Base-by-base conservation (phyloP, 352 stramenopile genomes). In the Phytophthora sansomeana region DNA sequence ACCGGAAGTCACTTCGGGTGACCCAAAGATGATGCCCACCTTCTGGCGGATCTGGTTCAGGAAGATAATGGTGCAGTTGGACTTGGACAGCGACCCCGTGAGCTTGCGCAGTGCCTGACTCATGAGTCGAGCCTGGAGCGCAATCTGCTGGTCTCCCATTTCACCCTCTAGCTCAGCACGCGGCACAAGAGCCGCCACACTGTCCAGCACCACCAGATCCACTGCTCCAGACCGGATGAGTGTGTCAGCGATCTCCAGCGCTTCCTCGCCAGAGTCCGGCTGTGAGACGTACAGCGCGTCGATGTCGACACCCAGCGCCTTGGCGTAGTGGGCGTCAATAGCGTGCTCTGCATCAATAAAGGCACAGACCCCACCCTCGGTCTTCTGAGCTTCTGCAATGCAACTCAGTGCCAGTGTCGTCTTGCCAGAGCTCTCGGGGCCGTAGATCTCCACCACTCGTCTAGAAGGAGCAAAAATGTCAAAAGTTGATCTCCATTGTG, bases 291-390 rank as follows among this genome's bases (percentile, higher is more conserved):
- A 97, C 2, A 99, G 72, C 26, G 97, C 85, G 54, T 99, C 88
- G 38, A 99, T 97, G 69, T 99, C 91, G 0, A 99, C 97, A 24
- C 98, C 89, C 26, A 96, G 59, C 8, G 83, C 80, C 58, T 90
- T 89, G 35, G 97, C 97, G 71, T 99, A 99, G 21, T 95, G 74
- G 13, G 96, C 95, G 74, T 99, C 97, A 43, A 99, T 91, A 4
- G 97, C 97, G 77, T 99, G 97, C 80, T 99, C 97, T 13, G 96
- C 97, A 72, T 99, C 98, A 58, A 99, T 98, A 76, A 99, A 99
- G 1, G 97, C 97, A 30, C 95, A 98, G 2, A 92, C 97, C 9
- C 97, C 97, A 19, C 90, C 93, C 43, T 87, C 67, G 1, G 44
- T 84, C 75, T 98, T 98, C 74, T 99, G 97, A 30, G 86, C 86